Conservation (phyloP, 495 filamentous ascomycete genomes). For the Xylaria palmicola region DNA sequence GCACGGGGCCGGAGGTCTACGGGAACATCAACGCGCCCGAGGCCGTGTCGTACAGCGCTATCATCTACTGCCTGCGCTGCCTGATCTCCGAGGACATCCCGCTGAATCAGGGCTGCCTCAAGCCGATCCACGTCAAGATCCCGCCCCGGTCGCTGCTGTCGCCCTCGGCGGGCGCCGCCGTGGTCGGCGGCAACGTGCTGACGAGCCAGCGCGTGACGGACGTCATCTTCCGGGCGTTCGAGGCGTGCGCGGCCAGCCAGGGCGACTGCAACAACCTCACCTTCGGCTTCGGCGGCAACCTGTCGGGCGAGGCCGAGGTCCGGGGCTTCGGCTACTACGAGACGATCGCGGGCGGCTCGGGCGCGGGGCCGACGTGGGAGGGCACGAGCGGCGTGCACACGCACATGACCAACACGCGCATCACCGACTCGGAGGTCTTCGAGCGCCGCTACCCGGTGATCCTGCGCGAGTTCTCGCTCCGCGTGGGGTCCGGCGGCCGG, state of each 20-base stretch:
- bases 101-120: constrained; percentile 92
- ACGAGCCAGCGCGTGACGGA: constrained; percentile 90
- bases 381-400: constrained; percentile 89
- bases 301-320: constrained; percentile 58
- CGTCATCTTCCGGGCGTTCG: constrained; percentile 88
- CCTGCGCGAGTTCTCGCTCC: constrained; percentile 76
- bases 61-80: constrained; percentile 93
- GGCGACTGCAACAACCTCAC: constrained; percentile 92
- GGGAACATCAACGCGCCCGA: constrained; percentile 93
- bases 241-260: constrained; percentile 86
- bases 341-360: constrained; percentile 90
- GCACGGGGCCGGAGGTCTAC: constrained; percentile 92
- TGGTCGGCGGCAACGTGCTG: constrained; percentile 93
- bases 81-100: constrained; percentile 93
- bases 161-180: constrained; percentile 83
- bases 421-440: constrained; percentile 95
- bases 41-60: constrained; percentile 90
- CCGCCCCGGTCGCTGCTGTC: constrained; percentile 80
- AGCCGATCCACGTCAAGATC: constrained; percentile 82
- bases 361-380: constrained; percentile 83
- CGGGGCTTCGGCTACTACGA: constrained; percentile 96
- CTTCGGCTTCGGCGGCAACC: constrained; percentile 78
- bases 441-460: constrained; percentile 91
- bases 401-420: constrained; percentile 99
- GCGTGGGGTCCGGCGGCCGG: constrained; percentile 64